phyloP scores from a whole-genome alignment of 805 yeast species.

The Kurtzmaniella cleridarum region DNA sequence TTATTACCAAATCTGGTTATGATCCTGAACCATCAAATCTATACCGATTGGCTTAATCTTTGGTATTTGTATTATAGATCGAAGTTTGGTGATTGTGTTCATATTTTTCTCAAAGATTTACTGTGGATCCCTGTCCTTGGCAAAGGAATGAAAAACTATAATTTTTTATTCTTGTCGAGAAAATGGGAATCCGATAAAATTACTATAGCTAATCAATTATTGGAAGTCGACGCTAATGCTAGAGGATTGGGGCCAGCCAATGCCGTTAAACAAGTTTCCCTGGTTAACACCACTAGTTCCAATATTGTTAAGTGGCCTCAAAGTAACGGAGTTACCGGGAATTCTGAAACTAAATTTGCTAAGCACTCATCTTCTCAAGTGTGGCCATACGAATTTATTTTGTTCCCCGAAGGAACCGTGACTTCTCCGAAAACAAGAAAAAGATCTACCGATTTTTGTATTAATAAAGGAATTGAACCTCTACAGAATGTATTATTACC shows the following conservation, averaged over 20 bases:
- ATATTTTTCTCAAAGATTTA: slow-evolving; percentile 75
- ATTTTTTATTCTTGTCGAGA: slow-evolving; percentile 75
- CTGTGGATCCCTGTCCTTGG: slow-evolving; percentile 75
- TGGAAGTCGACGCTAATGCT: slow-evolving; percentile 55
- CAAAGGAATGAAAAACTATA: slow-evolving; percentile 74
- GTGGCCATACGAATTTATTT: slow-evolving; percentile 55
- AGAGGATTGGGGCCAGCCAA: slow-evolving; percentile 51
- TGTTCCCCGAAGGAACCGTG: slow-evolving; percentile 96
- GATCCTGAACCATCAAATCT: slow-evolving; percentile 90
- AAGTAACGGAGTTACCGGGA: slow-evolving; percentile 28
- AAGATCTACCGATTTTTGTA: slow-evolving; percentile 55
- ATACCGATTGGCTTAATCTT: slow-evolving; percentile 86
- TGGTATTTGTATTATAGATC: slow-evolving; percentile 84
- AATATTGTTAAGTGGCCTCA: slow-evolving; percentile 1
- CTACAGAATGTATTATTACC: slow-evolving; percentile 75
- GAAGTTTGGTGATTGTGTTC: slow-evolving; percentile 56
- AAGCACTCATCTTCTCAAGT: slow-evolving; percentile 10
- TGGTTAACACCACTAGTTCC: slow-evolving; percentile 17
- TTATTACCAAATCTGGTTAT: slow-evolving; percentile 53
- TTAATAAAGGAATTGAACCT: slow-evolving; percentile 41
- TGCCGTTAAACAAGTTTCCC: slow-evolving; percentile 29
- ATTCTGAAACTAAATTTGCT: slow-evolving; percentile 1
- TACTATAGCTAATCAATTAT: slow-evolving; percentile 50
- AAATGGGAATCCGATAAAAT: slow-evolving; percentile 79
- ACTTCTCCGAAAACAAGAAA: slow-evolving; percentile 59